These are phyloP conservation scores for Fomitiporia mediterranea DNA, from an alignment of 1,284 basidiomycete species.

Conservation along the genomic window DNA sequence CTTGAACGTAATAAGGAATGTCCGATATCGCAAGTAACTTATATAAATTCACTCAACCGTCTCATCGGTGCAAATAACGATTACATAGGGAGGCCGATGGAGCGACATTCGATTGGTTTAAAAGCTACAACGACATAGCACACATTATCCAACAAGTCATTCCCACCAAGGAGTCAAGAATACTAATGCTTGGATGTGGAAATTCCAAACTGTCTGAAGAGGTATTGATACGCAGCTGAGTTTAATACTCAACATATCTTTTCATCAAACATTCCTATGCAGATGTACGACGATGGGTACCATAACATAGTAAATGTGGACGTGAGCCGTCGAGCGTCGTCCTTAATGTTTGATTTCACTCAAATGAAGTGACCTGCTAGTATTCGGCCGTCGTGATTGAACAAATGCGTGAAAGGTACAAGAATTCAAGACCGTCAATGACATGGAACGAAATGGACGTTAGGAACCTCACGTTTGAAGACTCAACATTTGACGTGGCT, in stretches of 20 bases:
- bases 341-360: background rate
- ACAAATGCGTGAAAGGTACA: constrained; percentile 70
- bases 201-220: constrained; percentile 80
- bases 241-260: background rate
- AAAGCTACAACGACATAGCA: constrained; percentile 65
- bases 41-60: background rate
- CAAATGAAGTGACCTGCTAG: constrained; percentile 35
- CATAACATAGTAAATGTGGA: constrained; percentile 82
- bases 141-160: constrained; percentile 56
- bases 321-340: constrained; percentile 40
- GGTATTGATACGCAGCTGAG: constrained; percentile 44
- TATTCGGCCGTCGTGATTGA: constrained; percentile 80
- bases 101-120: constrained; percentile 83
- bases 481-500: constrained; percentile 74
- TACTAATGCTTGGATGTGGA: constrained; percentile 89
- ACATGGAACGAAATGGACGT: constrained; percentile 90
- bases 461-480: constrained; percentile 62
- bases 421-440: constrained; percentile 60
- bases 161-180: constrained; percentile 58
- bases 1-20: constrained; percentile 52
- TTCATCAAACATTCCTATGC: background rate
- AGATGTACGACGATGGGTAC: constrained; percentile 93
- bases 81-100: constrained; percentile 35
- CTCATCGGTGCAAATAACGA: constrained; percentile 22
- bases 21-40: constrained; percentile 60